Evolutionary conservation across 208 protist species (phyloP), one percentile per base, ranked within the genome.

Genomic region (Trypanosoma mega): DNA sequence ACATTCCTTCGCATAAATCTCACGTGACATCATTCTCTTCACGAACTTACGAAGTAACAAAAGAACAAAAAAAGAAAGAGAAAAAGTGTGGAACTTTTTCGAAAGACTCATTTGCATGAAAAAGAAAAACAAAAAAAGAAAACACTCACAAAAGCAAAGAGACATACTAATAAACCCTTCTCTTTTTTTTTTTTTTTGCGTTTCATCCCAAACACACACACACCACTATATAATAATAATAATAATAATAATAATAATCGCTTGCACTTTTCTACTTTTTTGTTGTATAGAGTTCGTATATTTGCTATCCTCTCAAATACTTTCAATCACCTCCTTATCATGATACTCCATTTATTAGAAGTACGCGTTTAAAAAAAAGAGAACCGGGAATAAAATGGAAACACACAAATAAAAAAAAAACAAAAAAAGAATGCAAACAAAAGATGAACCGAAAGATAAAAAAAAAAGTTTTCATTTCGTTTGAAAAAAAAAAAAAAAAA

Each of bases 381-480:
- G 18, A n/a, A 11, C 27, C 3, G 21, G 31, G 36, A 48, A 21
- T 18, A 48, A 48, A 60, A 48, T 30, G 48, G 48, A 60, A 48
- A 27, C 29, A 33, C 16, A 43, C 29, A 53, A 31, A 16, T n/a
- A 6, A 30, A 33, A 7, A 30, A 55, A 7, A 8, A 18, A 37
- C 7, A 39, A 41, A 39, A 20, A 23, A 55, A 39, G 14, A 55
- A 8, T 24, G 18, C 29, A 34, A 23, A 39, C 34, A 26, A 20
- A 39, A 55, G 24, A 6, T n/a, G 41, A 61, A 51, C 3, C 20
- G 43, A 31, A 30, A 27, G 6, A 50, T 45, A 8, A 30, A 4
- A 16, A 61, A 61, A 34, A 6, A 44, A 49, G n/a, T 44, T 23
- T 12, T 14, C 4, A 18, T 55, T 34, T 16, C 7, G 7, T 31